Conservation (phyloP, 2,329 filamentous ascomycete genomes). For the Verticillium nonalfalfae region DNA sequence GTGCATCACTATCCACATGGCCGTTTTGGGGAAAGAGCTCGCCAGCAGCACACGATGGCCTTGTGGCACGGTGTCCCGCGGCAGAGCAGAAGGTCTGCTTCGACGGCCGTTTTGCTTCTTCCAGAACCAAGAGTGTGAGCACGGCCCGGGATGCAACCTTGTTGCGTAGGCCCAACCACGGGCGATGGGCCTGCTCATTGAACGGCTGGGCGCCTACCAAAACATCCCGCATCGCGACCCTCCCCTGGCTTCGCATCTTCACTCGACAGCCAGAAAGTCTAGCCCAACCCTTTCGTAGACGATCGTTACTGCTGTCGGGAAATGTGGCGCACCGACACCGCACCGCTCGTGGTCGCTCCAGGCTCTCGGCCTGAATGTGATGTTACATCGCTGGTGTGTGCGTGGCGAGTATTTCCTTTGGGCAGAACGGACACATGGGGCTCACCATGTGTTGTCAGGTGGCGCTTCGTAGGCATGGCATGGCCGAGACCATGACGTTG, state of each 20-base stretch:
- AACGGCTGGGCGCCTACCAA: background rate
- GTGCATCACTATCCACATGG: background rate
- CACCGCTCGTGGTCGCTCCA: background rate
- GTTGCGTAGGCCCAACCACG: background rate
- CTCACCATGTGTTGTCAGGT: background rate
- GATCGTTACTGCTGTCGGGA: background rate
- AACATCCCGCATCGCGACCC: background rate
- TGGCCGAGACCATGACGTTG: background rate
- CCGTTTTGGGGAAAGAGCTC: background rate
- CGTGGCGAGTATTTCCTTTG: background rate
- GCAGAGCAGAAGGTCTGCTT: background rate
- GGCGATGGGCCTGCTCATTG: background rate
- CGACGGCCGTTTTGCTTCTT: background rate
- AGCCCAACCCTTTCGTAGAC: background rate
- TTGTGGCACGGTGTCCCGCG: background rate
- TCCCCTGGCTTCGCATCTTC: background rate
- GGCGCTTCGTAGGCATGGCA: background rate
- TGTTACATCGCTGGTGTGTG: background rate
- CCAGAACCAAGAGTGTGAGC: background rate
- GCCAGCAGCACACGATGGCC: background rate
- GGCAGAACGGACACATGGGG: background rate
- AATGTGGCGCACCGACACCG: background rate
- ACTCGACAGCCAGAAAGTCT: background rate
- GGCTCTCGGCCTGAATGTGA: background rate
- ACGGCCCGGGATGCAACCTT: background rate